Percentiles rank a stretch among this genome's conserved stretches.
These are phyloP conservation scores for Vanilla planifolia DNA, from an alignment of 106 monocot genomes.

Conservation along the genomic window DNA sequence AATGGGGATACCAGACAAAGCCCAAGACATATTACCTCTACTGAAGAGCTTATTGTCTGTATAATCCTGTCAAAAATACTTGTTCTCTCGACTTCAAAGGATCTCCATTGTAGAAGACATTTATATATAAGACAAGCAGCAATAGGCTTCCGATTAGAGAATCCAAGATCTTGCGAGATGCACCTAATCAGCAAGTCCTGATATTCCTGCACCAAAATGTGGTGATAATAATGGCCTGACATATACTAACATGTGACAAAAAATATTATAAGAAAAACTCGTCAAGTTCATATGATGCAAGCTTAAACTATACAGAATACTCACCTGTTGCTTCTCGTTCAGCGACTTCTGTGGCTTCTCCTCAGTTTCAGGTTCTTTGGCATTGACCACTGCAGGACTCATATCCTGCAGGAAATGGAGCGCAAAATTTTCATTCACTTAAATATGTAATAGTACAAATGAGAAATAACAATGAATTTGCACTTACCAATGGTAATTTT, in stretches of 20 bases:
- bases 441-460: background rate
- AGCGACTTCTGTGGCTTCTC: conserved; percentile 97
- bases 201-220: conserved; percentile 52
- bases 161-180: conserved; percentile 78
- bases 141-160: conserved; percentile 69
- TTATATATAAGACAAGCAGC: conserved; percentile 86
- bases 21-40: conserved; percentile 77
- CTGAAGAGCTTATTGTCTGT: conserved; percentile 66
- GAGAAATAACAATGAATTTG: background rate
- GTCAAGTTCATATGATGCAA: too few species aligned
- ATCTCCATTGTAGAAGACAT: conserved; percentile 95
- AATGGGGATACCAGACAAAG: too few species aligned
- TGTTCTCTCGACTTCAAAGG: conserved; percentile 94
- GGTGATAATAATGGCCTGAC: background rate
- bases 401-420: conserved; percentile 37
- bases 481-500: conserved; percentile 44
- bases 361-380: conserved; percentile 69
- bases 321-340: conserved; percentile 95
- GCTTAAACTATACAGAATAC: background rate
- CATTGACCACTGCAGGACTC: conserved; percentile 32
- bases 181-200: conserved; percentile 77
- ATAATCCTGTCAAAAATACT: conserved; percentile 80
- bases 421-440: background rate
- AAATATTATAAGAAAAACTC: background rate
- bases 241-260: background rate